These are phyloP conservation scores for Apiotrichum sp. DNA, from an alignment of 1,284 basidiomycete genomes.

Conservation along the genomic window DNA sequence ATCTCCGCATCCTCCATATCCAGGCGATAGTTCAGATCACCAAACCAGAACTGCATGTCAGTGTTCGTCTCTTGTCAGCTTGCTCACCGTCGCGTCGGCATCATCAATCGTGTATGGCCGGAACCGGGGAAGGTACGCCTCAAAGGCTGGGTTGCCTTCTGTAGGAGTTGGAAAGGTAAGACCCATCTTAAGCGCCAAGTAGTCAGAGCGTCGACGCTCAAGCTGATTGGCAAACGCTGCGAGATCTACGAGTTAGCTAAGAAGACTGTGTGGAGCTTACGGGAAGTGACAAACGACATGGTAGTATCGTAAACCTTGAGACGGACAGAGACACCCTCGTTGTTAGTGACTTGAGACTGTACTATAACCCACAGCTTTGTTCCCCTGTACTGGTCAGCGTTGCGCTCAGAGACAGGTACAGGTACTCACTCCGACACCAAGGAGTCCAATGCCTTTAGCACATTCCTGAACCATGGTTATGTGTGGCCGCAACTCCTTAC, in stretches of 20 bases:
- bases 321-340: constrained; percentile 41
- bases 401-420: background rate
- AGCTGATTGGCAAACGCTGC: constrained; percentile 54
- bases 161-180: constrained; percentile 26
- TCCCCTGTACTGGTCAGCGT: constrained; percentile 34
- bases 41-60: constrained; percentile 37
- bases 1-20: constrained; percentile 32
- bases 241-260: constrained; percentile 45
- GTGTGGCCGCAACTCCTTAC: constrained; percentile 40
- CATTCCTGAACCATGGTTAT: constrained; percentile 27
- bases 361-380: constrained; percentile 24
- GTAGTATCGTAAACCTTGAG: constrained; percentile 42
- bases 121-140: constrained; percentile 29
- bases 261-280: constrained; percentile 47
- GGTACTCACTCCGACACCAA: constrained; percentile 37
- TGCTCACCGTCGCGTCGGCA: constrained; percentile 28
- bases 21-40: constrained; percentile 41
- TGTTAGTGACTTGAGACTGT: background rate
- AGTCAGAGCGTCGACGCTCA: constrained; percentile 43
- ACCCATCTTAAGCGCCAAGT: constrained; percentile 19
- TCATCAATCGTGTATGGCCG: constrained; percentile 25
- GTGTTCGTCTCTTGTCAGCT: background rate
- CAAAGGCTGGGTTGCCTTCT: constrained; percentile 26
- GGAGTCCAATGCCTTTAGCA: constrained; percentile 36
- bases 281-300: constrained; percentile 54